Base-by-base conservation (phyloP, 352 stramenopile genomes). In the Halophytophthora polymorphica region DNA sequence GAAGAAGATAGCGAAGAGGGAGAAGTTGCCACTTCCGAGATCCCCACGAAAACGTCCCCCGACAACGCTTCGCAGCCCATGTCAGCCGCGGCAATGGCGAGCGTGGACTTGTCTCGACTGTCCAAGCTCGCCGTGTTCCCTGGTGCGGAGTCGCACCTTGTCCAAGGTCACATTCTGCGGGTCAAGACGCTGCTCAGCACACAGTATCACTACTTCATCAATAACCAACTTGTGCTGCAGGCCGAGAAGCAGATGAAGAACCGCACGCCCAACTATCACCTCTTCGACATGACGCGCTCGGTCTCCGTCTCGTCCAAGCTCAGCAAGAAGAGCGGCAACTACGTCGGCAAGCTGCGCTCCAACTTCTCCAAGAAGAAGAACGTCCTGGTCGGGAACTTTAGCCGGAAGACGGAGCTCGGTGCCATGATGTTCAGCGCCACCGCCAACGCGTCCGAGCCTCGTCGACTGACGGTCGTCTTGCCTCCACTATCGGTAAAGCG, bases 271-370 rank as follows among this genome's bases (percentile, higher is more conserved):
- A 91, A 93, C 63, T 95, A 92, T 56, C 69, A 89, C 53, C 57
- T 96, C 41, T 96, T 92, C 53, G 87, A 96, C 63, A 90, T 93
- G 71, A 81, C 83, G 17, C 68, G 83, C 21, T 77, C 69, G 2
- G 61, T 64, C 8, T 63, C 70, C 14, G 34, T 75, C 2, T 51
- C 64, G 1, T 61, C 57, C 23, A 82, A 82, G 25, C 53, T 95
- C 1, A 81, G 67, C 5, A 96, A 96, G 62, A 96, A 96, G 56
- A 87, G 79, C 34, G 88, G 85, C 38, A 93, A 96, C 44, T 96
- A 96, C 67, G 68, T 96, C 15, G 88, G 88, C 33, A 96, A 96
- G 49, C 39, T 96, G 33, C 69, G 82, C 10, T 82, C 73, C 1
- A 89, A 83, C 45, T 87, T 93, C 37, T 84, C 74, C 21, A 82